phyloP scores from a whole-genome alignment of 2,329 filamentous ascomycete genomes.

The Trichoderma lentiforme region DNA sequence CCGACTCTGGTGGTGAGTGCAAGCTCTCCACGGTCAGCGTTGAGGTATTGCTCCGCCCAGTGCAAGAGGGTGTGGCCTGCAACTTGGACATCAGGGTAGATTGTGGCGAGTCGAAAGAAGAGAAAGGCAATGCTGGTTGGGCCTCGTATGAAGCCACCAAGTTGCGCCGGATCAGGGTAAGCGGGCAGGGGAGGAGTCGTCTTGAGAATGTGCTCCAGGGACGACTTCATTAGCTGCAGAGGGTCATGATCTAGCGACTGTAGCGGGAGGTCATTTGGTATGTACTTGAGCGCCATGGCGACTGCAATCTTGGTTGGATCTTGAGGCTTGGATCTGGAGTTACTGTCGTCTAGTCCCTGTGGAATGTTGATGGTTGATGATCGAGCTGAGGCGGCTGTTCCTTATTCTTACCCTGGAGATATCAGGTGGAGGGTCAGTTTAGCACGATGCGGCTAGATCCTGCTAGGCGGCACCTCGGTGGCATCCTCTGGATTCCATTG shows the following conservation, averaged over 20 bases:
- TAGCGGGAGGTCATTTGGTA: slow-evolving; percentile 34
- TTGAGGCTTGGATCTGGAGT: neutral
- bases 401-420: neutral
- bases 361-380: neutral
- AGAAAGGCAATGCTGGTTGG: slow-evolving; percentile 56
- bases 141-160: slow-evolving; percentile 51
- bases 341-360: neutral
- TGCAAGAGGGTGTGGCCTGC: slow-evolving; percentile 39
- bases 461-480: neutral
- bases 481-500: neutral
- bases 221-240: slow-evolving; percentile 30
- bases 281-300: slow-evolving; percentile 31
- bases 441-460: neutral
- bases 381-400: neutral
- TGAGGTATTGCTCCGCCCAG: slow-evolving; percentile 49
- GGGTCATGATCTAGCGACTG: slow-evolving; percentile 30
- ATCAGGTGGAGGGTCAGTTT: neutral
- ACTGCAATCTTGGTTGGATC: neutral
- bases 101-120: slow-evolving; percentile 47
- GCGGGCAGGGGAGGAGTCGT: slow-evolving; percentile 35
- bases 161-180: slow-evolving; percentile 31
- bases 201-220: slow-evolving; percentile 37
- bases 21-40: slow-evolving; percentile 34
- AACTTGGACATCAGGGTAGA: slow-evolving; percentile 43
- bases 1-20: slow-evolving; percentile 46